Conservation (phyloP, 164 flowering plant genomes). For the Macadamia integrifolia region DNA sequence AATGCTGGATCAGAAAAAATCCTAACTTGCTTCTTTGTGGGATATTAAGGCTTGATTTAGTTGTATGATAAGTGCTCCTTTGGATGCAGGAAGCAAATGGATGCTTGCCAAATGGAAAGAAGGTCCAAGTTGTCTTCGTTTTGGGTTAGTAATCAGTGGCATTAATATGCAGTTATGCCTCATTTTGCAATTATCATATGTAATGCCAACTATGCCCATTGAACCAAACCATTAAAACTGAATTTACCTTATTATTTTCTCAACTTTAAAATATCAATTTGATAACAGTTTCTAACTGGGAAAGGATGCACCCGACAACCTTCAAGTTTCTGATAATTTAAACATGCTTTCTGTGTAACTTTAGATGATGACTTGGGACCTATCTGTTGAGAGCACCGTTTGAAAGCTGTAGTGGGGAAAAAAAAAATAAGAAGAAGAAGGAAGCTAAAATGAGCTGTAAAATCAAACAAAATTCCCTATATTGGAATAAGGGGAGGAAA, state of each 20-base stretch:
- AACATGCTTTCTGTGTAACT: too few species aligned
- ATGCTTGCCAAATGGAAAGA: constrained; percentile 38
- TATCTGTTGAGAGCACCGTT: neutral
- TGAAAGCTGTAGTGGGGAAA: too few species aligned
- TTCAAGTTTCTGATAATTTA: too few species aligned
- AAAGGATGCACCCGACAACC: neutral
- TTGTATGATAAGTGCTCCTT: neutral
- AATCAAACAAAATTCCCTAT: too few species aligned
- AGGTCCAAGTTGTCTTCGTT: constrained; percentile 69
- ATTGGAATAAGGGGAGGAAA: too few species aligned
- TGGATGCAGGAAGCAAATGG: constrained; percentile 38
- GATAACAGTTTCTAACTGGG: neutral
- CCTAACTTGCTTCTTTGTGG: neutral
- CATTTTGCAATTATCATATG: constrained; percentile 1
- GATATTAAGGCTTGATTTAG: neutral
- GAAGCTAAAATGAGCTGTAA: too few species aligned
- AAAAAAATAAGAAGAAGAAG: too few species aligned
- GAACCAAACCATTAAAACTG: neutral
- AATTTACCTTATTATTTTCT: neutral
- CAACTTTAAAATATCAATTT: neutral
- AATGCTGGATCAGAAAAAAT: too few species aligned
- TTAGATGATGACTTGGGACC: too few species aligned
- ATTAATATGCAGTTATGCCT: neutral
- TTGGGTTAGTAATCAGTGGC: constrained; percentile 40
- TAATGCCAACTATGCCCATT: neutral